These are phyloP conservation scores for Ophiocytium majus DNA, from an alignment of 352 stramenopile genomes.

Conservation along the genomic window DNA sequence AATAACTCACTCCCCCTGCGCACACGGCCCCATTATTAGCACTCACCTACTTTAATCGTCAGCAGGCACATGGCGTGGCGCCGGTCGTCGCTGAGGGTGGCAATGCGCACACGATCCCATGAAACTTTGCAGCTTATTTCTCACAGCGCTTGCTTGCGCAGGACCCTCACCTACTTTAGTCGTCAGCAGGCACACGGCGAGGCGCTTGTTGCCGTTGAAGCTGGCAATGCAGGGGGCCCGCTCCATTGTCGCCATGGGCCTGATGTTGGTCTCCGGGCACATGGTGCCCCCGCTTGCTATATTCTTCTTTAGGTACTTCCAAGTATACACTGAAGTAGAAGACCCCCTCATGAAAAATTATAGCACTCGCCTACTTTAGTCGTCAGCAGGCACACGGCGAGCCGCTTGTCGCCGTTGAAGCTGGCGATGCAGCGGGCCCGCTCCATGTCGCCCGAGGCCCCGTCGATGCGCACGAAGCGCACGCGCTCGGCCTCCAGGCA, in stretches of 20 bases:
- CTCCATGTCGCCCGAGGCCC: conserved; percentile 85
- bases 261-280: no score
- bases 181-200: not conserved
- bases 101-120: no score
- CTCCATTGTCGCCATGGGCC: not conserved
- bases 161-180: conserved; percentile 1
- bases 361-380: conserved; percentile 9
- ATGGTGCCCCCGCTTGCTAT: no score
- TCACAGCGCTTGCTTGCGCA: not conserved
- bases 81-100: conserved; percentile 87
- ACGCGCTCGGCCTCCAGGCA: conserved; percentile 67
- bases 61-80: conserved; percentile 72
- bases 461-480: conserved; percentile 86
- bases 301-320: no score
- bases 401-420: conserved; percentile 82
- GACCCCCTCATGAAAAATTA: no score
- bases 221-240: not conserved
- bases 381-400: conserved; percentile 76
- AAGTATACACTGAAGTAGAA: no score
- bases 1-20: no score
- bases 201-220: not conserved
- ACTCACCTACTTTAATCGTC: no score
- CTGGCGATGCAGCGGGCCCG: conserved; percentile 86
- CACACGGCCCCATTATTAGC: no score
- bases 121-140: no score